phyloP scores from a whole-genome alignment of 768 basidiomycete genomes.

The Podaxis sp. region DNA sequence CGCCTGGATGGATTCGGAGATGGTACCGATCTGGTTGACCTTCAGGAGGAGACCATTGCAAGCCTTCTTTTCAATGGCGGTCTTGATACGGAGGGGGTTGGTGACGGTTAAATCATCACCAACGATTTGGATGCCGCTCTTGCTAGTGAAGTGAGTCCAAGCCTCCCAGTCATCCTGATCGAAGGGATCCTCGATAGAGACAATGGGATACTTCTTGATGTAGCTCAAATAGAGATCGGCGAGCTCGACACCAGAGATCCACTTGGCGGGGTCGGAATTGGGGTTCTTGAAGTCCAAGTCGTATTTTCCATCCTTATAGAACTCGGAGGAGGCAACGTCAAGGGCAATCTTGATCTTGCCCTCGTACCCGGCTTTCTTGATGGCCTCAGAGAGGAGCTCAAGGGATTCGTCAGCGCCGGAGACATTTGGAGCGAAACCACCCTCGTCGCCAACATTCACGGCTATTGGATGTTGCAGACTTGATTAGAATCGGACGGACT shows the following conservation, averaged over 20 bases:
- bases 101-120: constrained; percentile 98
- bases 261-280: constrained; percentile 96
- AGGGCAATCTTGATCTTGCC: constrained; percentile 99
- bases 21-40: constrained; percentile 99
- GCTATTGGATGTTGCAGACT: constrained; percentile 47
- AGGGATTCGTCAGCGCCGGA: constrained; percentile 96
- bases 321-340: constrained; percentile 98
- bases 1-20: constrained; percentile 99
- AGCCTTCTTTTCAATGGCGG: constrained; percentile 98
- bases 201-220: constrained; percentile 92
- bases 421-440: constrained; percentile 99
- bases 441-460: constrained; percentile 99
- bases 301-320: constrained; percentile 99
- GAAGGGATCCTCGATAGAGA: constrained; percentile 97
- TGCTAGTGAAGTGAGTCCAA: constrained; percentile 88
- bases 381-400: constrained; percentile 92
- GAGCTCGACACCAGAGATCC: constrained; percentile 91
- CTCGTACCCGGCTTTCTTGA: constrained; percentile 97
- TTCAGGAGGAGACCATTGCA: constrained; percentile 99
- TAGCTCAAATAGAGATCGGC: constrained; percentile 88
- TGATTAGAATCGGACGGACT: constrained; percentile 1
- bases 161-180: constrained; percentile 99
- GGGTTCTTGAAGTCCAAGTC: constrained; percentile 99
- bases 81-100: constrained; percentile 96
- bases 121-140: constrained; percentile 84